A percentile compares a stretch with the other conserved stretches of the same genome.
Evolutionary conservation across 2,329 filamentous ascomycete species (phyloP).

Genomic region (Ambrosiella beaveri): DNA sequence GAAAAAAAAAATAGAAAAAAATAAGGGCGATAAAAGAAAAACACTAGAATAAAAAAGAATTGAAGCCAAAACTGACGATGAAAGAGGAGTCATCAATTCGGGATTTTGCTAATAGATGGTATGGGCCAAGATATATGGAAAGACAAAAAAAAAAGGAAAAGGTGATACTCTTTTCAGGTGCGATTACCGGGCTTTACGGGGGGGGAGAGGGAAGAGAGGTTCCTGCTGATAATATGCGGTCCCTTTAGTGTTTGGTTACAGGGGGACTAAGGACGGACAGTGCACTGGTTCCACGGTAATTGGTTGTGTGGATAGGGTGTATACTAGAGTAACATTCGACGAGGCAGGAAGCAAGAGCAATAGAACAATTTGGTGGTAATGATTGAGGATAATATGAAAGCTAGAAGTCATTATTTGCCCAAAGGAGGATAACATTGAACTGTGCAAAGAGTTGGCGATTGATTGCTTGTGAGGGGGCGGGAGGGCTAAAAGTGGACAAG

Average conservation of each 20-base stretch:
- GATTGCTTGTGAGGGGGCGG: no score
- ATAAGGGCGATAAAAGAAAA: neutral
- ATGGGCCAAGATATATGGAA: neutral
- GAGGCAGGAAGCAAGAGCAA: no score
- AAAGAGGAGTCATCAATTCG: neutral
- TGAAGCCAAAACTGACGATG: neutral
- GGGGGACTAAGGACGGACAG: neutral
- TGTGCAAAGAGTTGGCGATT: no score
- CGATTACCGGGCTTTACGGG: neutral
- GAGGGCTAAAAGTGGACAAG: no score
- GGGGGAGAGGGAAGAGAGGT: neutral
- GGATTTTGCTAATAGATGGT: neutral
- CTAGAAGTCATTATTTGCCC: no score
- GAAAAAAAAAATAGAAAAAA: no score
- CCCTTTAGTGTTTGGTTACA: neutral
- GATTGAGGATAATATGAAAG: no score
- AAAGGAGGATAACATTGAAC: no score
- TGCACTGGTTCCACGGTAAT: neutral
- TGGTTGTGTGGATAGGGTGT: neutral
- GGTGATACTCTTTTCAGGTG: conserved; percentile 4
- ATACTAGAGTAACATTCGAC: no score
- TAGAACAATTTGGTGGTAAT: no score
- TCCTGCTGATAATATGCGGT: neutral
- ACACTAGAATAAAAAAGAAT: neutral
- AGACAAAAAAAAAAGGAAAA: neutral